phyloP scores from a whole-genome alignment of 2,329 filamentous ascomycete species.

The Dryadomyces quercus-mongolicae region DNA sequence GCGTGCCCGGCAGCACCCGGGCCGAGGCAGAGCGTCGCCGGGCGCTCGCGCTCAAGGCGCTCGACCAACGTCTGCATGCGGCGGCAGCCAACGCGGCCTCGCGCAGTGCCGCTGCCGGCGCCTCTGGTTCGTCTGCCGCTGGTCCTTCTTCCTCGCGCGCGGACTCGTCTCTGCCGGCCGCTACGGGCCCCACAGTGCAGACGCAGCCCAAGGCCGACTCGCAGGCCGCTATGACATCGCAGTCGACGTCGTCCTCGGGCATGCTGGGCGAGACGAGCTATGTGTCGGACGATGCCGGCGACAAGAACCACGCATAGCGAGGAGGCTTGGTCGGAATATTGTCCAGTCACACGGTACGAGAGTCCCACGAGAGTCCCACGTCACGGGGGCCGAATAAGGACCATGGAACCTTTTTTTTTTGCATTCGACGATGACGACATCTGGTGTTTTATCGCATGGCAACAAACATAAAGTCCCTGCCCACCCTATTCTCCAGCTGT shows the following conservation, averaged over 20 bases:
- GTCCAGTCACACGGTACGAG: too few species aligned
- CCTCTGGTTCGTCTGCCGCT: neutral
- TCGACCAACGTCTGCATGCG: constrained; percentile 87
- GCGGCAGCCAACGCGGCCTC: constrained; percentile 48
- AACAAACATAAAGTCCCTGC: neutral
- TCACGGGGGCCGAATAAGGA: too few species aligned
- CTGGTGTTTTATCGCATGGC: too few species aligned
- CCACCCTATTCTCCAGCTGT: neutral
- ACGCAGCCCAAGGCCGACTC: constrained; percentile 42
- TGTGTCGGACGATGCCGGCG: constrained; percentile 43
- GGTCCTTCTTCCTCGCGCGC: constrained; percentile 7
- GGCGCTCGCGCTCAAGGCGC: constrained; percentile 76
- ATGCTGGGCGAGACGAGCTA: constrained; percentile 62
- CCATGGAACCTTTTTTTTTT: neutral
- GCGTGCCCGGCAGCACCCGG: constrained; percentile 55
- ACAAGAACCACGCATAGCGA: constrained; percentile 15
- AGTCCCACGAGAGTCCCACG: too few species aligned
- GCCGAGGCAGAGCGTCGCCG: constrained; percentile 87
- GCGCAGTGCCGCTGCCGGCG: constrained; percentile 11
- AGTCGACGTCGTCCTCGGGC: constrained; percentile 24
- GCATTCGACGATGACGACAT: neutral
- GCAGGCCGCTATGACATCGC: constrained; percentile 46
- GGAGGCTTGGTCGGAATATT: too few species aligned
- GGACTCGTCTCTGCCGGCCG: constrained; percentile 21
- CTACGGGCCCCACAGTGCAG: constrained; percentile 42